Conservation (phyloP, 257 asterid species). For the Misopates orontium region DNA sequence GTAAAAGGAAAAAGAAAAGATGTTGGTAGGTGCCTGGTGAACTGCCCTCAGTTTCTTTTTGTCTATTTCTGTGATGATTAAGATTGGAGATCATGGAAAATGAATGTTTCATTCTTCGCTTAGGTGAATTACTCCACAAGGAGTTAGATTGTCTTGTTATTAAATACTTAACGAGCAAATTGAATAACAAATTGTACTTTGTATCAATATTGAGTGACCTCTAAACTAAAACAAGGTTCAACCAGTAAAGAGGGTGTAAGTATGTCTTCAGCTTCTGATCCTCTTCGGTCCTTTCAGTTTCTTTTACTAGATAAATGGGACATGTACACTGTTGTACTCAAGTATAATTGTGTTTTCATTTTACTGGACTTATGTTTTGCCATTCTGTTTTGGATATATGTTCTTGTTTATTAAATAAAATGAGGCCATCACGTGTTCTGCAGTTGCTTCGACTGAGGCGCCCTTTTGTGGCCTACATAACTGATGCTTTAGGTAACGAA, state of each 20-base stretch:
- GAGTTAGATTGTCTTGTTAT: slow-evolving; percentile 7
- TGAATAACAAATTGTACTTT: neutral
- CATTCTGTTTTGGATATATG: neutral
- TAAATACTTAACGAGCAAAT: neutral
- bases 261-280: neutral
- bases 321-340: slow-evolving; percentile 14
- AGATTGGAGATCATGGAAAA: neutral
- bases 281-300: slow-evolving; percentile 1
- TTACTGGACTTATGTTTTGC: slow-evolving; percentile 7
- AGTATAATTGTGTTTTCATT: slow-evolving; percentile 5
- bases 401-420: slow-evolving; percentile 24
- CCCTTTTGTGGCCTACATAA: slow-evolving; percentile 77
- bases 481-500: slow-evolving; percentile 80
- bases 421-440: slow-evolving; percentile 30
- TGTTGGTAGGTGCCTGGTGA: too few relatives aligned
- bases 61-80: slow-evolving; percentile 19
- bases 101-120: neutral
- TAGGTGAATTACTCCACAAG: neutral
- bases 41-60: too few relatives aligned
- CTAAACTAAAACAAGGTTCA: slow-evolving; percentile 12
- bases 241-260: slow-evolving; percentile 3
- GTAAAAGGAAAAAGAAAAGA: neutral
- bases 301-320: slow-evolving; percentile 7
- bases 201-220: slow-evolving; percentile 7
- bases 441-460: slow-evolving; percentile 89